phyloP scores from a whole-genome alignment of 2,329 filamentous ascomycete species.

The Scytalidium lignicola region DNA sequence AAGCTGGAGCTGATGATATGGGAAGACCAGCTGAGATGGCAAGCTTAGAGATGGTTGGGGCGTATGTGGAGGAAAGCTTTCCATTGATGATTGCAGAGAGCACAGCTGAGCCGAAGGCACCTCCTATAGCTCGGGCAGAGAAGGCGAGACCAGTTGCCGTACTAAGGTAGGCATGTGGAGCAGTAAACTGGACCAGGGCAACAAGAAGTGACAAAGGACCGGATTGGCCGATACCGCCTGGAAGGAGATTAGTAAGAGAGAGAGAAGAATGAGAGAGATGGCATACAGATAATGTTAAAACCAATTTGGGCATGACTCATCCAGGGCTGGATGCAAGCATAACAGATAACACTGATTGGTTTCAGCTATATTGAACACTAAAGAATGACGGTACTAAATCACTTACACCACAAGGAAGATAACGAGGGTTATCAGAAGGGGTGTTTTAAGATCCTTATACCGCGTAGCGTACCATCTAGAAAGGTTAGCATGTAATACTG shows the following conservation, averaged over 20 bases:
- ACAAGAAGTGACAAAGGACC: slow-evolving; percentile 43
- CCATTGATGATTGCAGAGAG: slow-evolving; percentile 44
- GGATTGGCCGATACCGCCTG: slow-evolving; percentile 39
- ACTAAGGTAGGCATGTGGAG: slow-evolving; percentile 44
- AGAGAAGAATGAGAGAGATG: neutral
- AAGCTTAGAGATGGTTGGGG: slow-evolving; percentile 31
- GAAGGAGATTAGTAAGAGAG: neutral
- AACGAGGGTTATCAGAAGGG: slow-evolving; percentile 38
- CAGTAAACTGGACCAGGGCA: slow-evolving; percentile 44
- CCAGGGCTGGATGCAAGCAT: slow-evolving; percentile 34
- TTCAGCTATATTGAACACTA: too few species aligned
- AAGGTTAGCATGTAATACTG: slow-evolving; percentile 6
- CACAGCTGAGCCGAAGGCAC: slow-evolving; percentile 45
- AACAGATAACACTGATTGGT: slow-evolving; percentile 38
- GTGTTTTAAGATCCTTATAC: slow-evolving; percentile 41
- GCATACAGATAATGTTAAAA: slow-evolving; percentile 33
- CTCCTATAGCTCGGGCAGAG: slow-evolving; percentile 44
- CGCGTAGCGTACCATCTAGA: slow-evolving; percentile 35
- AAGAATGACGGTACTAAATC: too few species aligned
- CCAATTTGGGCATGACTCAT: slow-evolving; percentile 39
- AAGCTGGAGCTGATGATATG: slow-evolving; percentile 25
- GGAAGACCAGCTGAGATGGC: slow-evolving; percentile 37
- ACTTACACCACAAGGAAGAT: slow-evolving; percentile 40
- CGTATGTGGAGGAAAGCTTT: slow-evolving; percentile 34
- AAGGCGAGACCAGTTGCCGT: slow-evolving; percentile 47